phyloP scores from a whole-genome alignment of 2,329 filamentous ascomycete genomes.

The Tolypocladium paradoxum region DNA sequence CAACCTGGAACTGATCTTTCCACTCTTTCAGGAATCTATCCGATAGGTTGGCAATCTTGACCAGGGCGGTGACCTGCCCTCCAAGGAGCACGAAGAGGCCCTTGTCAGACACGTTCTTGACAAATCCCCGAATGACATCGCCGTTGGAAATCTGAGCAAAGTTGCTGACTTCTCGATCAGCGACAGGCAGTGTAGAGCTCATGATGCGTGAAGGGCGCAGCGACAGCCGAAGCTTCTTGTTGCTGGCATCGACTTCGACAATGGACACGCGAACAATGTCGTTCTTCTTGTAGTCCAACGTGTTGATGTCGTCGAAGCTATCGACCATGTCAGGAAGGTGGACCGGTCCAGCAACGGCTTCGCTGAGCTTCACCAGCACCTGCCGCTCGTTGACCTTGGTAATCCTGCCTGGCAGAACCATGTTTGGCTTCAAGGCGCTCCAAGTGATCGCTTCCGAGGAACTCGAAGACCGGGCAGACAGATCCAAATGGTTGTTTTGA shows the following conservation, averaged over 20 bases:
- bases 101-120: constrained; percentile 82
- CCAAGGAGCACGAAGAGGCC: constrained; percentile 81
- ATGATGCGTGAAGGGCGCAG: constrained; percentile 79
- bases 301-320: constrained; percentile 72
- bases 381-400: constrained; percentile 79
- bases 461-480: constrained; percentile 62
- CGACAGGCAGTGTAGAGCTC: constrained; percentile 70
- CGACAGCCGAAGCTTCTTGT: constrained; percentile 77
- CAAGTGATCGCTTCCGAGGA: constrained; percentile 44
- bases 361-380: constrained; percentile 75
- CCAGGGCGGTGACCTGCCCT: constrained; percentile 68
- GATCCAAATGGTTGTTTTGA: constrained; percentile 65
- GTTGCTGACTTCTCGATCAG: constrained; percentile 68
- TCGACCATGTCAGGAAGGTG: constrained; percentile 77
- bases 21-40: constrained; percentile 91
- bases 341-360: constrained; percentile 67
- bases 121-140: constrained; percentile 78
- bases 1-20: constrained; percentile 79
- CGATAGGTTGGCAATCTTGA: constrained; percentile 79
- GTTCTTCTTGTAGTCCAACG: constrained; percentile 66
- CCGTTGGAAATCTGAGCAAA: constrained; percentile 63
- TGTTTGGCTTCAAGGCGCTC: constrained; percentile 62
- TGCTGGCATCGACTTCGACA: constrained; percentile 65
- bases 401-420: constrained; percentile 72
- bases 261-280: constrained; percentile 84